phyloP scores from a whole-genome alignment of 805 yeast species.

The Metschnikowia chrysomelidarum region DNA sequence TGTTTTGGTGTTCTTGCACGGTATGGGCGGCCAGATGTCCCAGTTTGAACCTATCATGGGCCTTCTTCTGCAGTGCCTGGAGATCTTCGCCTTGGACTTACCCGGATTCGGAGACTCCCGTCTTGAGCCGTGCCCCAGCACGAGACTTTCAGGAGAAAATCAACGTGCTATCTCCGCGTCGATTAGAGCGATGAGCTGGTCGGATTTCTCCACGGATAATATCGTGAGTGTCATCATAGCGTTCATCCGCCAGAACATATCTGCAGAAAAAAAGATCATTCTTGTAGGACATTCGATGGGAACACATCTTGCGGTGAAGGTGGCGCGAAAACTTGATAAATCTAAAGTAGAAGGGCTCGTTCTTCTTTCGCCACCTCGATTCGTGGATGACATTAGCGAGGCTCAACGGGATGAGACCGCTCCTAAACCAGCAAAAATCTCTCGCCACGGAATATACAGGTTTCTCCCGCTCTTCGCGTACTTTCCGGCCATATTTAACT shows the following conservation, averaged over 20 bases:
- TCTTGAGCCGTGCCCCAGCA: constrained; percentile 20
- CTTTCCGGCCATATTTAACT: constrained; percentile 49
- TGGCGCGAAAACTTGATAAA: constrained; percentile 36
- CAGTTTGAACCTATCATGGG: constrained; percentile 78
- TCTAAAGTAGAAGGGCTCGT: constrained; percentile 46
- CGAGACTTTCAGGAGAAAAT: constrained; percentile 28
- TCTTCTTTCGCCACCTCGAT: constrained; percentile 49
- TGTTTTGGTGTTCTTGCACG: constrained; percentile 70
- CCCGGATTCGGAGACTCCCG: constrained; percentile 81
- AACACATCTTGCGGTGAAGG: constrained; percentile 50
- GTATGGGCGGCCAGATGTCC: constrained; percentile 85
- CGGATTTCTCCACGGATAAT: constrained; percentile 41
- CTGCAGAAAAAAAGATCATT: constrained; percentile 40
- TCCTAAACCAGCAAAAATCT: constrained; percentile 3
- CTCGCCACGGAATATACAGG: constrained; percentile 2
- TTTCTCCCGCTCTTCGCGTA: constrained; percentile 32
- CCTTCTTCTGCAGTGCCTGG: constrained; percentile 58
- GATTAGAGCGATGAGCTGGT: constrained; percentile 32
- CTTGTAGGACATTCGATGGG: constrained; percentile 78
- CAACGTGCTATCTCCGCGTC: constrained; percentile 30
- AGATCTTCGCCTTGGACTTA: constrained; percentile 69
- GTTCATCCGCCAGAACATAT: constrained; percentile 38
- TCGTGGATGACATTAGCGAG: constrained; percentile 4
- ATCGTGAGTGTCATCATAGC: constrained; percentile 40
- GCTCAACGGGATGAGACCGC: background rate